A percentile compares a stretch with the other conserved stretches of the same genome.
phyloP scores from a whole-genome alignment of 192 early-diverging fungal species.

The Chytriomyces hyalinus region DNA sequence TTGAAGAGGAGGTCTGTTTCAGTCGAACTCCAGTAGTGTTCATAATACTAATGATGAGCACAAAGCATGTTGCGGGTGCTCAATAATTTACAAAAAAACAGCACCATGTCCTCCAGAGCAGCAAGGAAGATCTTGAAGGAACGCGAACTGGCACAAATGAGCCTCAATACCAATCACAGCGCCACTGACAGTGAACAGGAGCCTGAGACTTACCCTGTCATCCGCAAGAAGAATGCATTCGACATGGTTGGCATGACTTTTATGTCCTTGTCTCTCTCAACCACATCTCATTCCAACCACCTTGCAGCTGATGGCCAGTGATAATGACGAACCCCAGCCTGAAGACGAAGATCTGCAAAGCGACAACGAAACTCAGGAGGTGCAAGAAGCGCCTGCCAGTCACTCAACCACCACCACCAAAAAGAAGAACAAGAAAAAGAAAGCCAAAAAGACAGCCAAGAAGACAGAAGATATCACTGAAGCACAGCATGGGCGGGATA shows the following conservation, averaged over 20 bases:
- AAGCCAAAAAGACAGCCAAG: slow-evolving; percentile 38
- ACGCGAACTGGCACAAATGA: not conserved
- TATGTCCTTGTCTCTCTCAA: not conserved
- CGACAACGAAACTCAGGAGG: slow-evolving; percentile 17
- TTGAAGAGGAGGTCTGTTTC: too few relatives aligned
- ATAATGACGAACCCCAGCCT: not conserved
- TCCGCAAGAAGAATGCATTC: slow-evolving; percentile 57
- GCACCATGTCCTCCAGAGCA: slow-evolving; percentile 24
- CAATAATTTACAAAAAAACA: too few relatives aligned
- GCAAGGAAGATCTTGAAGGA: slow-evolving; percentile 30
- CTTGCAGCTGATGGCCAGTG: slow-evolving; percentile 46
- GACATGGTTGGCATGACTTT: slow-evolving; percentile 57
- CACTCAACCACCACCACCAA: slow-evolving; percentile 29
- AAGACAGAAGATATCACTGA: slow-evolving; percentile 28
- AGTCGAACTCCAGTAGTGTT: too few relatives aligned
- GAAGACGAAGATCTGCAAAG: slow-evolving; percentile 29
- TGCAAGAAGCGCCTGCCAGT: slow-evolving; percentile 30
- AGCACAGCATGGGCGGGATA: slow-evolving; percentile 55
- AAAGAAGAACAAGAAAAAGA: slow-evolving; percentile 67
- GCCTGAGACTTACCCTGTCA: slow-evolving; percentile 27
- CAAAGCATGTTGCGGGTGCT: too few relatives aligned
- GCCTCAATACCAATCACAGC: not conserved
- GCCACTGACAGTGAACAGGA: slow-evolving; percentile 48
- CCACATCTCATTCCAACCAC: not conserved
- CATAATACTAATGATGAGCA: too few relatives aligned